phyloP scores from a whole-genome alignment of 23 red algal species.

The Gracilaria vermiculophylla region DNA sequence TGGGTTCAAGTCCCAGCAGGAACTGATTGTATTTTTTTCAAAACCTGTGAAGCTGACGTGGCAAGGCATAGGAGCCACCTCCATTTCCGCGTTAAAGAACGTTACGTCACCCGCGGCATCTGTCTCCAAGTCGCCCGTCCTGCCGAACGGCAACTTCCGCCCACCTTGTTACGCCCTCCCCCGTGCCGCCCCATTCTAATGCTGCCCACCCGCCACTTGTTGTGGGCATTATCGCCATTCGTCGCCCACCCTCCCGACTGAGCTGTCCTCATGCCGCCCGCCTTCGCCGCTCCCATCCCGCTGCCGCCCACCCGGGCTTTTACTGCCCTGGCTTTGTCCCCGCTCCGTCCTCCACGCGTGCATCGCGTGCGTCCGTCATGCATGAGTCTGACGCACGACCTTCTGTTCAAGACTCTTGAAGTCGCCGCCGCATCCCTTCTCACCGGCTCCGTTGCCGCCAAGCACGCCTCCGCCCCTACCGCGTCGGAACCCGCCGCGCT shows the following conservation, averaged over 20 bases:
- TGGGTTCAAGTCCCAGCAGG: slow-evolving; percentile 72
- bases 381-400: slow-evolving; percentile 37
- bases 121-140: no score
- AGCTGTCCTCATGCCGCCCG: background rate
- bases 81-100: no score
- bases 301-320: background rate
- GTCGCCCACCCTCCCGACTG: no score
- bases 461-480: background rate
- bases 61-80: no score
- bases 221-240: no score
- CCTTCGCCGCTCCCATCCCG: background rate
- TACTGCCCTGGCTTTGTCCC: background rate
- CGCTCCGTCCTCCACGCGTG: background rate
- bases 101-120: no score
- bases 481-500: background rate
- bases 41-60: no score
- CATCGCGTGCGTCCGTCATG: background rate
- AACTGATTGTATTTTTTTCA: slow-evolving; percentile 2
- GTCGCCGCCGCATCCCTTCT: slow-evolving; percentile 35
- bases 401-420: slow-evolving; percentile 42
- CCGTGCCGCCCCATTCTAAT: no score
- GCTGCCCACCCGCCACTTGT: no score
- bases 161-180: no score
- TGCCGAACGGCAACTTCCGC: no score
- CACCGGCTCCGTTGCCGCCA: background rate